Conservation (phyloP, 1,139 yeast species). For the Magnusiomyces magnusii region DNA sequence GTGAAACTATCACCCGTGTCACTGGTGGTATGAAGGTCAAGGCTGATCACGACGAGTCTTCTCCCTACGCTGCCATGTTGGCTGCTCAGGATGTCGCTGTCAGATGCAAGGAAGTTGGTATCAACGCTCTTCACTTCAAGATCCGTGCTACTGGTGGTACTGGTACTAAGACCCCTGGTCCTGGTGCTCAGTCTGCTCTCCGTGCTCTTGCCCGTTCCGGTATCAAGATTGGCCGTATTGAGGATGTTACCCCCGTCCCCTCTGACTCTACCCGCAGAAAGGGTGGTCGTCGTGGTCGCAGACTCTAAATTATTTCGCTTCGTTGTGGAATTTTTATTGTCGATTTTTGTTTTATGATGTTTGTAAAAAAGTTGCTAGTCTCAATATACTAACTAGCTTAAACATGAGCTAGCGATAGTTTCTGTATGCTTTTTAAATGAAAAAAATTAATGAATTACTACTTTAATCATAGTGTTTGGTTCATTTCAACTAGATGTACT, state of each 20-base stretch:
- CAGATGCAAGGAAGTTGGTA: slow-evolving; percentile 99
- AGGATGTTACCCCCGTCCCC: slow-evolving; percentile 99
- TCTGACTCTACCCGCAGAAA: slow-evolving; percentile 99
- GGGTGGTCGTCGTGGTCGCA: slow-evolving; percentile 99
- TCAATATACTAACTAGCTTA: neutral
- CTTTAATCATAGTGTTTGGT: neutral
- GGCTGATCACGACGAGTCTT: slow-evolving; percentile 99
- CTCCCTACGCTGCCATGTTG: slow-evolving; percentile 99
- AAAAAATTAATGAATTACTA: neutral
- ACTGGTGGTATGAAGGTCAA: slow-evolving; percentile 99
- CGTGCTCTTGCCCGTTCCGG: slow-evolving; percentile 99
- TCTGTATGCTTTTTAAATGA: neutral
- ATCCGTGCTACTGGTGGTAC: slow-evolving; percentile 99
- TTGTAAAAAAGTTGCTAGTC: neutral
- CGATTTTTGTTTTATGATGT: slow-evolving; percentile 4
- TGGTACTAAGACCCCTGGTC: slow-evolving; percentile 99
- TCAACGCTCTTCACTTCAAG: slow-evolving; percentile 99
- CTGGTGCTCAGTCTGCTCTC: slow-evolving; percentile 99
- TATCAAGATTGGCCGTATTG: slow-evolving; percentile 99
- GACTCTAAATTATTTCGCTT: slow-evolving; percentile 56
- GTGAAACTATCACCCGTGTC: slow-evolving; percentile 99
- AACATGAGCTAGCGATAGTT: neutral
- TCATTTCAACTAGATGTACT: neutral
- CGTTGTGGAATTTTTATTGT: neutral
- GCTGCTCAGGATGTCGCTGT: slow-evolving; percentile 99